Evolutionary conservation across 306 rosid species (phyloP), one percentile per base, ranked within the genome.

Genomic region (Psophocarpus tetragonolobus): DNA sequence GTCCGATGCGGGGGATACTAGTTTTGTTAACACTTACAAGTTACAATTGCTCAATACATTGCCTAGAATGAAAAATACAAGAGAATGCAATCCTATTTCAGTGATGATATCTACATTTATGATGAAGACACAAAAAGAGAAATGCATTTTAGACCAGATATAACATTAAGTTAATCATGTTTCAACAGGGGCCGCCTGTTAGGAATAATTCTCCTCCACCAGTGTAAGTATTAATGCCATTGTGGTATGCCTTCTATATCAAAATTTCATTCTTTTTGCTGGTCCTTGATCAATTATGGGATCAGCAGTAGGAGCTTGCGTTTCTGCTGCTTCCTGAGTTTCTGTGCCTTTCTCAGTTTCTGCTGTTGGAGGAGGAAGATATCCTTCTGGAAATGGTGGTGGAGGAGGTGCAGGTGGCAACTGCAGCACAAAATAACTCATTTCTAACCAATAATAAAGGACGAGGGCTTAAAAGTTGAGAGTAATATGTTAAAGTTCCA

Each of bases 271-370:
- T 80, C 97, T 95, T 84, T 91, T 95, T 57, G 97, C 83, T 5
- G 96, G 99, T 48, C 97, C 97, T 85, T 91, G 97, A 82, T 95
- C 97, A 63, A 91, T 83, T 56, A 95, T 90, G 71, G 98, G 97
- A 88, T 92, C 97, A 50, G 87, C 80, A 2, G 82, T 3, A 76
- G 94, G 92, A 58, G 80, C 91, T 84, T 88, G 97, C 0, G 85
- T 12, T 72, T 91, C 99, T 68, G 85, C 83, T 57, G 89, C 74
- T 87, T 81, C 90, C 82, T 85, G 92, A 76, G 76, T 81, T 87
- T 95, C 96, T 6, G 90, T 60, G 70, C 74, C 91, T 63, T 91
- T 91, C 66, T 91, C 97, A 36, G 87, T 64, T 69, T 91, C 97
- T 20, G 86, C 78, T 29, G 87, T 71, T 24, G 87, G 2, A 27